These are phyloP conservation scores for Myxozyma udenii DNA, from an alignment of 805 yeast genomes.

Conservation along the genomic window DNA sequence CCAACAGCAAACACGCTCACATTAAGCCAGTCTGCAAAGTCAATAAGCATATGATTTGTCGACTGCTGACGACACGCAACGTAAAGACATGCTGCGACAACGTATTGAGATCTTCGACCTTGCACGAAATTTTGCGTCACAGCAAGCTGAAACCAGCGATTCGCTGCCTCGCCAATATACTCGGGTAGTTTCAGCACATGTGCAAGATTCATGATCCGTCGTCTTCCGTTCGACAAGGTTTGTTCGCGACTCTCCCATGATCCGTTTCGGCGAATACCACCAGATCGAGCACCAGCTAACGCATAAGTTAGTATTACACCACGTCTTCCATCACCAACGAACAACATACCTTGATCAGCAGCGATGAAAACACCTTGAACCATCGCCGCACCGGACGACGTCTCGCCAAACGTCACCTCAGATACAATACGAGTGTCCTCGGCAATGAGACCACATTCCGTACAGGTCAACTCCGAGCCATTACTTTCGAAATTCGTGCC, in stretches of 20 bases:
- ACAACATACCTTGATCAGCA: slow-evolving; percentile 60
- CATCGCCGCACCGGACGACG: slow-evolving; percentile 88
- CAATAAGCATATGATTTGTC: slow-evolving; percentile 94
- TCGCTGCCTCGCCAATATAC: slow-evolving; percentile 78
- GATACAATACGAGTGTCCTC: slow-evolving; percentile 94
- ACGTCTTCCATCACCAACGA: background rate
- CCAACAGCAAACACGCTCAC: slow-evolving; percentile 93
- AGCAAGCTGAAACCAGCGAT: slow-evolving; percentile 85
- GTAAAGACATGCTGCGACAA: slow-evolving; percentile 89
- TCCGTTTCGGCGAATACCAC: slow-evolving; percentile 42
- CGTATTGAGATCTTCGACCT: slow-evolving; percentile 95
- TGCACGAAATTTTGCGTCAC: slow-evolving; percentile 86
- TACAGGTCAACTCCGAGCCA: slow-evolving; percentile 65
- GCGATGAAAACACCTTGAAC: slow-evolving; percentile 94
- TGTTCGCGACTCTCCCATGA: slow-evolving; percentile 76
- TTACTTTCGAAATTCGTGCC: slow-evolving; percentile 26
- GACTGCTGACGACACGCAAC: slow-evolving; percentile 88
- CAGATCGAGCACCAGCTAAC: slow-evolving; percentile 30
- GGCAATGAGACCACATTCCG: slow-evolving; percentile 76
- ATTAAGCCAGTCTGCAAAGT: slow-evolving; percentile 84
- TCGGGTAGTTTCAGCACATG: slow-evolving; percentile 76
- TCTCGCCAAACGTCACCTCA: slow-evolving; percentile 91
- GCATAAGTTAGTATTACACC: background rate
- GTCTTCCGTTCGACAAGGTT: slow-evolving; percentile 78
- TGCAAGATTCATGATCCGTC: slow-evolving; percentile 77